Conservation (phyloP, 202 grass and related monocot genomes). For the Zoysia matrella region DNA sequence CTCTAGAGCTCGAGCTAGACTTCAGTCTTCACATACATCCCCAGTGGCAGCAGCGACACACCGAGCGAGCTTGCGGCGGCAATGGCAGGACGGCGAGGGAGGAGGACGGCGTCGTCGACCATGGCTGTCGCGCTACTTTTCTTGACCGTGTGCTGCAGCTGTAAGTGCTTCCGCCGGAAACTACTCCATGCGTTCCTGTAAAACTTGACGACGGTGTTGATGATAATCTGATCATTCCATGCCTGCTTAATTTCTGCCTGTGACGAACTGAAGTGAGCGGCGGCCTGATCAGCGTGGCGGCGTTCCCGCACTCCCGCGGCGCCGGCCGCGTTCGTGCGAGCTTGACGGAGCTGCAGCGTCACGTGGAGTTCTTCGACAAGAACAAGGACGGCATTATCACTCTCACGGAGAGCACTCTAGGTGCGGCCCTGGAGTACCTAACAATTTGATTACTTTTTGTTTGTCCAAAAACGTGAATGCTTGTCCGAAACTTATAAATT, state of each 20-base stretch:
- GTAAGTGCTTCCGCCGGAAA: neutral
- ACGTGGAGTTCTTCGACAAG: constrained; percentile 23
- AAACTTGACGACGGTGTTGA: no score
- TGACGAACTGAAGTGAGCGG: no score
- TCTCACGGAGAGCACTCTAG: constrained; percentile 7
- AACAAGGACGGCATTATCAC: constrained; percentile 12
- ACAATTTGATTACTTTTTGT: no score
- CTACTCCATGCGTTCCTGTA: no score
- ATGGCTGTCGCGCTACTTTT: neutral
- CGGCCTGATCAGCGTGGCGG: neutral
- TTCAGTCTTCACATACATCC: neutral
- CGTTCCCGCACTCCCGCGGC: neutral
- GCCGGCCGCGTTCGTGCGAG: neutral
- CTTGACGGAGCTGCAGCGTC: constrained; percentile 19
- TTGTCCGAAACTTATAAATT: neutral
- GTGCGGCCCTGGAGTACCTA: neutral
- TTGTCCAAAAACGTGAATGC: no score
- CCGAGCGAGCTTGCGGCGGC: neutral
- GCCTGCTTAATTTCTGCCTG: no score
- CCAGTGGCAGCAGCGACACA: neutral
- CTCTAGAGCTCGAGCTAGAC: neutral
- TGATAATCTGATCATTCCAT: no score
- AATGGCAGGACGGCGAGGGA: no score
- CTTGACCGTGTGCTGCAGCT: neutral
- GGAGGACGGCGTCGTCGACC: neutral